phyloP scores from a whole-genome alignment of 164 flowering plant species.

The Akebia trifoliata region DNA sequence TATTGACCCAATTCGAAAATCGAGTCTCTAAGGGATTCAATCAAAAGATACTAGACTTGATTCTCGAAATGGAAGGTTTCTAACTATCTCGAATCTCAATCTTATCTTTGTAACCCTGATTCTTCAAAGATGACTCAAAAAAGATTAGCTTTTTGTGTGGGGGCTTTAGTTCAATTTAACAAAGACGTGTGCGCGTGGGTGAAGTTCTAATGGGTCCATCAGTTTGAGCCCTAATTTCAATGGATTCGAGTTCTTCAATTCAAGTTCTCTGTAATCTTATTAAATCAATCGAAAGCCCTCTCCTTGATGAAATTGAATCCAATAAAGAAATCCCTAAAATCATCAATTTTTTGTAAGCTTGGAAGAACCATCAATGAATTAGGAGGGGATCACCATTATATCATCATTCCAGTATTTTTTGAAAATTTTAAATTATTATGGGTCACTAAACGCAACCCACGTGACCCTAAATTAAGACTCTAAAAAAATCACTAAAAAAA shows the following conservation, averaged over 20 bases:
- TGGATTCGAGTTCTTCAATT: slow-evolving; percentile 39
- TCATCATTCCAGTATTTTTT: too few relatives aligned
- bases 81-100: slow-evolving; percentile 36
- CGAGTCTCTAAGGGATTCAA: slow-evolving; percentile 59
- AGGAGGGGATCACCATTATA: too few relatives aligned
- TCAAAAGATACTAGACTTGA: slow-evolving; percentile 54
- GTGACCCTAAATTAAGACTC: too few relatives aligned
- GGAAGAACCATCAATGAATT: slow-evolving; percentile 25
- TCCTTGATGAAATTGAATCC: slow-evolving; percentile 67
- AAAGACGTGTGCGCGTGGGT: slow-evolving; percentile 90
- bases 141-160: slow-evolving; percentile 39
- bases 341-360: slow-evolving; percentile 32
- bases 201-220: slow-evolving; percentile 58
- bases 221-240: slow-evolving; percentile 38
- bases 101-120: slow-evolving; percentile 37
- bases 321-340: slow-evolving; percentile 50
- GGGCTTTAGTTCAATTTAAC: slow-evolving; percentile 65
- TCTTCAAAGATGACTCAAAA: slow-evolving; percentile 40
- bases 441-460: too few relatives aligned
- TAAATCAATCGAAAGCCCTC: slow-evolving; percentile 63
- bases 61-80: slow-evolving; percentile 57
- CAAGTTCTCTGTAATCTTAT: slow-evolving; percentile 52
- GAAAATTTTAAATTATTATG: too few relatives aligned
- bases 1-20: slow-evolving; percentile 37
- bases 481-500: too few relatives aligned